Percentiles rank a stretch among this genome's conserved stretches.
Conservation (phyloP, 2,329 filamentous ascomycete species). For the Microsporum audouinii region DNA sequence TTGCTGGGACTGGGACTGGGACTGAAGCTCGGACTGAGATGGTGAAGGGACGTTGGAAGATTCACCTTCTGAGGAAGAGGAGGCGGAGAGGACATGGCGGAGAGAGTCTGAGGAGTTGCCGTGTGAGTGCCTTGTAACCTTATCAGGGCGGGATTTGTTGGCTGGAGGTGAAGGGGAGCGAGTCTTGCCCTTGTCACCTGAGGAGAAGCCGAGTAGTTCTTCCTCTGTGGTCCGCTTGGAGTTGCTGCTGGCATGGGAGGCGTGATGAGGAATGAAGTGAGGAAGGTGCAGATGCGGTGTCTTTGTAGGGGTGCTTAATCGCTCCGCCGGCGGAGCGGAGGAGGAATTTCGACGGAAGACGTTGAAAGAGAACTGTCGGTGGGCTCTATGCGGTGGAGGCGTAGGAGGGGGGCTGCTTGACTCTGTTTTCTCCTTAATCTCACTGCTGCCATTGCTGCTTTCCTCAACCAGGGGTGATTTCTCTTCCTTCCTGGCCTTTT, state of each 20-base stretch:
- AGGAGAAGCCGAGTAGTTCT: constrained; percentile 71
- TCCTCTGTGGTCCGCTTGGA: constrained; percentile 49
- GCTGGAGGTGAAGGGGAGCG: constrained; percentile 13
- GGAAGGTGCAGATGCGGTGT: constrained; percentile 6
- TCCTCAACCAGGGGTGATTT: background rate
- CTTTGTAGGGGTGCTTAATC: background rate
- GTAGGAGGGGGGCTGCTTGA: constrained; percentile 5
- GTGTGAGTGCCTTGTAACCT: background rate
- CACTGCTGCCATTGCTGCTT: background rate
- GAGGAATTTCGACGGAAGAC: constrained; percentile 52
- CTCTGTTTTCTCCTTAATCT: background rate
- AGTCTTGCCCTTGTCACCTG: constrained; percentile 44
- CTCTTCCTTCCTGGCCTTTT: background rate
- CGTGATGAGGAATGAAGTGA: constrained; percentile 5
- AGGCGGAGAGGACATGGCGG: background rate
- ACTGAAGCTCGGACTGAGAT: background rate
- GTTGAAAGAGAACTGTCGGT: constrained; percentile 83
- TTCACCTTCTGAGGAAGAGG: background rate
- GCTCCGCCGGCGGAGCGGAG: background rate
- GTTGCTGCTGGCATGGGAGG: constrained; percentile 15
- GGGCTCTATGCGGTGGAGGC: constrained; percentile 30
- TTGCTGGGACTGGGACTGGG: background rate
- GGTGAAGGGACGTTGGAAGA: background rate
- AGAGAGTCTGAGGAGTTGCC: background rate
- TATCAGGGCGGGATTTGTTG: background rate